phyloP scores from a whole-genome alignment of 176 grass and related monocot genomes.

The Luzula sylvatica region DNA sequence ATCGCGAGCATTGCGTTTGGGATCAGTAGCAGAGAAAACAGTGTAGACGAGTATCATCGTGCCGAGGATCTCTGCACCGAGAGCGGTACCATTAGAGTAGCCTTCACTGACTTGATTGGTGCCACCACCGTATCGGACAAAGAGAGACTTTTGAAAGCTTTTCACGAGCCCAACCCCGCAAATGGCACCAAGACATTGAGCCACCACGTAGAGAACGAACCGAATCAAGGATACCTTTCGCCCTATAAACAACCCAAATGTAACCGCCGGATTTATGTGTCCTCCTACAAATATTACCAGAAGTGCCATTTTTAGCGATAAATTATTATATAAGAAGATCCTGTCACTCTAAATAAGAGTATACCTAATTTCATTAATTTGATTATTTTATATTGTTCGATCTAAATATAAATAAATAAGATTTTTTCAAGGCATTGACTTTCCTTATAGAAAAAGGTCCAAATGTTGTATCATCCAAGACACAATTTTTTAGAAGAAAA shows the following conservation, averaged over 20 bases:
- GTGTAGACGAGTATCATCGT: slow-evolving; percentile 45
- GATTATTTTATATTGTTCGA: too few relatives aligned
- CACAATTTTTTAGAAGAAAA: not conserved
- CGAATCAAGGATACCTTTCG: slow-evolving; percentile 32
- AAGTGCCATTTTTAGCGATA: not conserved
- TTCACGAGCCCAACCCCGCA: slow-evolving; percentile 40
- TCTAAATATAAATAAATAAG: too few relatives aligned
- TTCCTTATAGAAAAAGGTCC: too few relatives aligned
- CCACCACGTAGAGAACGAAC: slow-evolving; percentile 27
- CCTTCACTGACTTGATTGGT: slow-evolving; percentile 12
- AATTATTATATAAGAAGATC: too few relatives aligned
- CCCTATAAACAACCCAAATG: slow-evolving; percentile 31
- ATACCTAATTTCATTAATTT: too few relatives aligned
- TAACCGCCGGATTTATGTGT: slow-evolving; percentile 50
- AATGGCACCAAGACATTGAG: slow-evolving; percentile 34
- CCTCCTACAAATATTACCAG: slow-evolving; percentile 13
- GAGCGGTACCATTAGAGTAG: slow-evolving; percentile 24
- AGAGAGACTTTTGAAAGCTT: slow-evolving; percentile 17
- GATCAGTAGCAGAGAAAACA: slow-evolving; percentile 39
- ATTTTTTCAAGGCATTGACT: too few relatives aligned
- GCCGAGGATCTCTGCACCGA: slow-evolving; percentile 35
- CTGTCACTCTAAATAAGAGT: too few relatives aligned
- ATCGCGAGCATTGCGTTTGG: slow-evolving; percentile 38
- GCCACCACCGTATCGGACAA: slow-evolving; percentile 17
- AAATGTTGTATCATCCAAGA: not conserved